A percentile compares a stretch with the other conserved stretches of the same genome.
Evolutionary conservation across 2,329 filamentous ascomycete genomes (phyloP).

Genomic region (Ascochyta viciae-villosae): DNA sequence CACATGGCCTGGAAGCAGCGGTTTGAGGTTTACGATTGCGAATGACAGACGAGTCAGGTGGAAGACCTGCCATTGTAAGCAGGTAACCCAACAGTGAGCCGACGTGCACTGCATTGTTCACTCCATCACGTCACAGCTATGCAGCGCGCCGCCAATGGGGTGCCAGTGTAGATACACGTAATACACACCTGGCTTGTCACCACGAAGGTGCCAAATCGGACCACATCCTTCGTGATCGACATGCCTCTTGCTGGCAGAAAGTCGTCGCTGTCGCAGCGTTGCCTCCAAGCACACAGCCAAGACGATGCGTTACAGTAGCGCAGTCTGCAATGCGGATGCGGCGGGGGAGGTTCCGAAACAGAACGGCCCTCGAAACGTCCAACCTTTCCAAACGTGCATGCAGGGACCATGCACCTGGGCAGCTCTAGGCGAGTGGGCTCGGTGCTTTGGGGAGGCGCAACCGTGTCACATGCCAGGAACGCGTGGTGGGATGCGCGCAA

Average conservation of each 20-base stretch:
- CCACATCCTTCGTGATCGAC: constrained; percentile 50
- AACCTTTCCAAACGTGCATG: neutral
- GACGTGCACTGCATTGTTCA: constrained; percentile 2
- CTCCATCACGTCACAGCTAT: constrained; percentile 14
- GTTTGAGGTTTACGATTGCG: constrained; percentile 94
- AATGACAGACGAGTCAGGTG: constrained; percentile 80
- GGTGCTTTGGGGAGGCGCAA: constrained; percentile 10
- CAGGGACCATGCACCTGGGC: constrained; percentile 9
- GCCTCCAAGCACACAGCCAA: constrained; percentile 11
- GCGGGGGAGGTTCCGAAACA: constrained; percentile 13
- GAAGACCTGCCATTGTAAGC: constrained; percentile 72
- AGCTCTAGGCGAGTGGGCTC: constrained; percentile 10
- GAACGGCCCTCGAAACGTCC: neutral
- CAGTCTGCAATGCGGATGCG: constrained; percentile 10
- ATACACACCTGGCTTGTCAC: constrained; percentile 53
- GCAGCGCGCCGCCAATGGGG: constrained; percentile 15
- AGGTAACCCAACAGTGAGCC: constrained; percentile 4
- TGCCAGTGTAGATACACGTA: neutral
- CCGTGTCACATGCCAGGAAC: constrained; percentile 18
- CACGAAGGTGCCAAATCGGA: constrained; percentile 54
- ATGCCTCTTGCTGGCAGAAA: constrained; percentile 28
- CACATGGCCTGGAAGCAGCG: constrained; percentile 89
- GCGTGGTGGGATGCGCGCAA: constrained; percentile 10
- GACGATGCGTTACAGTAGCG: constrained; percentile 6
- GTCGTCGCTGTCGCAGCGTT: constrained; percentile 12